Evolutionary conservation across 306 rosid genomes (phyloP).

Genomic region (Amphicarpaea edgeworthii): DNA sequence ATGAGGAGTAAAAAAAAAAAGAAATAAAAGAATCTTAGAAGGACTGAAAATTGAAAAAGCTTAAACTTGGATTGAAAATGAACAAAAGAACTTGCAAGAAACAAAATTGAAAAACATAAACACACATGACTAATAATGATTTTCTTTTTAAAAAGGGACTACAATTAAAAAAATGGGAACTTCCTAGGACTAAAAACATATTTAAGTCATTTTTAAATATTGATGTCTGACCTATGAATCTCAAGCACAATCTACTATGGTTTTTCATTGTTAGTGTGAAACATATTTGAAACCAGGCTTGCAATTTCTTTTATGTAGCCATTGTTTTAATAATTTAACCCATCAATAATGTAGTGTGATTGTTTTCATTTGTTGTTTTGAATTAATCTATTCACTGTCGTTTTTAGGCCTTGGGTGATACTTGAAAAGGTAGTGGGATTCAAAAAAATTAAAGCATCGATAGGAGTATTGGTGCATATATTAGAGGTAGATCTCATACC

Average conservation of each 20-base stretch:
- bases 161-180: no score
- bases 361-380: slow-evolving; percentile 23
- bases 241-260: not conserved
- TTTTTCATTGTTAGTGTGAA: not conserved
- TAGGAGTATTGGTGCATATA: slow-evolving; percentile 48
- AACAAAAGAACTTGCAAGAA: no score
- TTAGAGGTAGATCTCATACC: slow-evolving; percentile 57
- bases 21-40: no score
- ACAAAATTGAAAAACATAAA: no score
- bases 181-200: no score
- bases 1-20: no score
- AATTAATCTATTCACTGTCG: slow-evolving; percentile 35
- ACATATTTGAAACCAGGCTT: slow-evolving; percentile 3
- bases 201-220: no score
- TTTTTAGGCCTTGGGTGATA: slow-evolving; percentile 86
- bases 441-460: slow-evolving; percentile 49
- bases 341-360: slow-evolving; percentile 11
- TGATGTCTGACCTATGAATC: slow-evolving; percentile 7
- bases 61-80: no score
- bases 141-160: no score
- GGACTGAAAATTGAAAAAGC: no score
- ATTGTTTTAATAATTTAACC: slow-evolving; percentile 7
- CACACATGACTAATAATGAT: no score
- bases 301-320: not conserved
- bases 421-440: slow-evolving; percentile 51